Evolutionary conservation across 2,329 filamentous ascomycete species (phyloP).

Genomic region (Pestalotiopsis sp.): DNA sequence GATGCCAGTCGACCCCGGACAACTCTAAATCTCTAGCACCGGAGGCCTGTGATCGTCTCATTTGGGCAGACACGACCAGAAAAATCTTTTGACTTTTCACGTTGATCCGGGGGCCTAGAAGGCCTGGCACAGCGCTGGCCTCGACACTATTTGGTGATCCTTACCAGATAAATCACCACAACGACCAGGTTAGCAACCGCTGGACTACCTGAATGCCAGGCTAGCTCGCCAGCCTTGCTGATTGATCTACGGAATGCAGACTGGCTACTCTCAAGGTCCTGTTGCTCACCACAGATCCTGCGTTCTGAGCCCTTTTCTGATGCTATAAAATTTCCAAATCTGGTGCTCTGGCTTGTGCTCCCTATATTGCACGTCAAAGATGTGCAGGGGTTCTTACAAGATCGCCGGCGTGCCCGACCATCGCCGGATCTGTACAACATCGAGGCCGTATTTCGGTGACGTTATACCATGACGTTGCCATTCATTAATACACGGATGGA

Average conservation of each 20-base stretch:
- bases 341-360: slow-evolving; percentile 5
- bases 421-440: background rate
- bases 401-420: background rate
- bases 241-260: background rate
- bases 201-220: background rate
- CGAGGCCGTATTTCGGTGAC: background rate
- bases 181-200: background rate
- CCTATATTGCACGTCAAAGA: background rate
- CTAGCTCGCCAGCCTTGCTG: background rate
- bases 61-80: background rate
- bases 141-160: slow-evolving; percentile 2
- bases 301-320: background rate
- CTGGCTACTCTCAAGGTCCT: too few species aligned
- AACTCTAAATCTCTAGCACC: background rate
- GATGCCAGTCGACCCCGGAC: background rate
- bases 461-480: background rate
- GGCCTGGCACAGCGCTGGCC: background rate
- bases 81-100: background rate
- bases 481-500: background rate
- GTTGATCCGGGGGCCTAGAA: background rate
- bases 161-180: background rate
- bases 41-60: background rate
- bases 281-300: background rate
- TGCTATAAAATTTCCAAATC: slow-evolving; percentile 20
- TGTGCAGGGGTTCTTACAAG: background rate